Conservation (phyloP, 257 asterid genomes). For the Nicotiana benthamiana region DNA sequence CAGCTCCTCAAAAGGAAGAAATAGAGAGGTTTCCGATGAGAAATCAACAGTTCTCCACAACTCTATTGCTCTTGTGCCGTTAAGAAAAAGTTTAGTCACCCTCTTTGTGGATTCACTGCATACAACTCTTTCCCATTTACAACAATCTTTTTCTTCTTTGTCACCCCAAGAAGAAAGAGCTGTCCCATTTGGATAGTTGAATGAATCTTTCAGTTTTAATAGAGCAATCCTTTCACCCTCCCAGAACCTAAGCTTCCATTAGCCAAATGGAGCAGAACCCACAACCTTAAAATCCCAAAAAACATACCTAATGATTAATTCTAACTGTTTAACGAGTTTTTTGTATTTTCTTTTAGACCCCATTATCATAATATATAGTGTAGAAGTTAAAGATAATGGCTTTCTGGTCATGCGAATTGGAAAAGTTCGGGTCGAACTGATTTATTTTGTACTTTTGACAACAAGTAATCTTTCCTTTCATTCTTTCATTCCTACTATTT, state of each 20-base stretch:
- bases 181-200: conserved; percentile 13
- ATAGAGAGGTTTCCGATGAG: conserved; percentile 13
- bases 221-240: conserved; percentile 23
- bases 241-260: conserved; percentile 11
- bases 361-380: neutral
- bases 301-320: neutral
- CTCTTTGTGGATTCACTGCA: conserved; percentile 12
- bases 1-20: conserved; percentile 19
- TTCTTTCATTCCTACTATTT: too few relatives aligned
- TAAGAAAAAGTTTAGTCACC: conserved; percentile 6
- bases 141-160: conserved; percentile 8
- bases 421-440: too few relatives aligned
- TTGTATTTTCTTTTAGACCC: neutral
- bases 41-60: neutral
- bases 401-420: too few relatives aligned
- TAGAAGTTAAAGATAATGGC: neutral
- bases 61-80: neutral
- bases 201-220: conserved; percentile 16
- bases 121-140: conserved; percentile 14
- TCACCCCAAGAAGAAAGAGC: conserved; percentile 18
- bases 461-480: too few relatives aligned
- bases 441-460: too few relatives aligned
- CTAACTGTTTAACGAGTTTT: too few relatives aligned
- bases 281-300: neutral
- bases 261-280: neutral